Conservation (phyloP, 2,329 filamentous ascomycete genomes). For the Neopestalotiopsis sp. region DNA sequence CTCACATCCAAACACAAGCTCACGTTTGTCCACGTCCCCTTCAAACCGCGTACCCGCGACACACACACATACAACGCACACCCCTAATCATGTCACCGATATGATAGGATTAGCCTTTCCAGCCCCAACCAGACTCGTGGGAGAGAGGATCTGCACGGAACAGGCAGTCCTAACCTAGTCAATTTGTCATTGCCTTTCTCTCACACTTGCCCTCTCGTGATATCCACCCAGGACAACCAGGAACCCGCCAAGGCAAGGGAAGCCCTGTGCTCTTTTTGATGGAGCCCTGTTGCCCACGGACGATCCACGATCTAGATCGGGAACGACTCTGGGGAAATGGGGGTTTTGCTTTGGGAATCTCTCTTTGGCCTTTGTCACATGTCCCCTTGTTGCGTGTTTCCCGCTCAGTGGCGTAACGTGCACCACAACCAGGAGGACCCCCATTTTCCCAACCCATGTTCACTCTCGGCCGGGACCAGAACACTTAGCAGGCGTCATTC, state of each 20-base stretch:
- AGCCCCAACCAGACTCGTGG: not conserved
- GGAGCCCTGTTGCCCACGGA: not conserved
- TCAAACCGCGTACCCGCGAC: not conserved
- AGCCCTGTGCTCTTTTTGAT: not conserved
- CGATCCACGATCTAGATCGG: not conserved
- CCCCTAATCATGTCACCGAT: not conserved
- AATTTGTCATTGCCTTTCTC: not conserved
- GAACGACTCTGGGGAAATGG: not conserved
- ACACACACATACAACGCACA: too few relatives aligned
- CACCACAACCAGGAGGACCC: not conserved
- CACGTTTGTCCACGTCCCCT: not conserved
- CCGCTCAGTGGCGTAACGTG: not conserved
- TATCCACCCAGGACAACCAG: not conserved
- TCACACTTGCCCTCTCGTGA: not conserved
- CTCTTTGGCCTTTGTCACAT: slow-evolving; percentile 1
- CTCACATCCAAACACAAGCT: not conserved
- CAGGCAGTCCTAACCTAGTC: not conserved
- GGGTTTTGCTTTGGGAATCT: not conserved
- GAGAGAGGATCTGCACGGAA: not conserved
- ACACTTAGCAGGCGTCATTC: not conserved
- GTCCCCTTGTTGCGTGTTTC: not conserved
- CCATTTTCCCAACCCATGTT: not conserved
- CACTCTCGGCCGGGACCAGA: not conserved
- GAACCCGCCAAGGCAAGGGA: not conserved
- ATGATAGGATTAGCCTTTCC: not conserved